These are phyloP conservation scores for Hypoxylon trugodes DNA, from an alignment of 495 filamentous ascomycete species.

Conservation along the genomic window DNA sequence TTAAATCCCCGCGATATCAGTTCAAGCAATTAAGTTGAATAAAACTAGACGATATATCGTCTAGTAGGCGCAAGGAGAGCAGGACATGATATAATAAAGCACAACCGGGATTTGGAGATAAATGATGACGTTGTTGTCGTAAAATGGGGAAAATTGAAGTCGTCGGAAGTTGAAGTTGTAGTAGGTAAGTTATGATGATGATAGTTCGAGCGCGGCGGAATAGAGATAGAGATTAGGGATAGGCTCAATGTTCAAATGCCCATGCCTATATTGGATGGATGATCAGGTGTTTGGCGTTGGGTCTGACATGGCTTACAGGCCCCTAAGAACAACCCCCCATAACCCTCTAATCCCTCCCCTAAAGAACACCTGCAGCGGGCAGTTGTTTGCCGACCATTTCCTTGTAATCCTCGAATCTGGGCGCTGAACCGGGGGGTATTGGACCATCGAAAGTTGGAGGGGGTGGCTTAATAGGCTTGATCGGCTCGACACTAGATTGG, in stretches of 20 bases:
- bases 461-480: constrained; percentile 18
- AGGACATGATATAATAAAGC: constrained; percentile 28
- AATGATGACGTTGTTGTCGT: constrained; percentile 3
- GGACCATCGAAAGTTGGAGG: constrained; percentile 23
- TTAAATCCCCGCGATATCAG: constrained; percentile 15
- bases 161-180: constrained; percentile 22
- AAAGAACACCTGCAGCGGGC: constrained; percentile 2
- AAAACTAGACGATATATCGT: constrained; percentile 36
- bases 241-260: too few relatives aligned
- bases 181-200: constrained; percentile 28
- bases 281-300: constrained; percentile 35
- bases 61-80: constrained; percentile 28
- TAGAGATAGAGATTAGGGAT: too few relatives aligned
- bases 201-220: constrained; percentile 6
- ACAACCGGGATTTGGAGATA: constrained; percentile 1
- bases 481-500: constrained; percentile 9
- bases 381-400: constrained; percentile 24
- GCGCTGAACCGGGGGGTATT: constrained; percentile 6
- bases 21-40: constrained; percentile 11
- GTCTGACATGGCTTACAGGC: constrained; percentile 34
- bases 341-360: background rate
- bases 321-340: constrained; percentile 2
- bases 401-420: constrained; percentile 28
- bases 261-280: too few relatives aligned
- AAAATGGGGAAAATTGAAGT: constrained; percentile 30